phyloP scores from a whole-genome alignment of 345 rosid genomes.

The Salix viminalis region DNA sequence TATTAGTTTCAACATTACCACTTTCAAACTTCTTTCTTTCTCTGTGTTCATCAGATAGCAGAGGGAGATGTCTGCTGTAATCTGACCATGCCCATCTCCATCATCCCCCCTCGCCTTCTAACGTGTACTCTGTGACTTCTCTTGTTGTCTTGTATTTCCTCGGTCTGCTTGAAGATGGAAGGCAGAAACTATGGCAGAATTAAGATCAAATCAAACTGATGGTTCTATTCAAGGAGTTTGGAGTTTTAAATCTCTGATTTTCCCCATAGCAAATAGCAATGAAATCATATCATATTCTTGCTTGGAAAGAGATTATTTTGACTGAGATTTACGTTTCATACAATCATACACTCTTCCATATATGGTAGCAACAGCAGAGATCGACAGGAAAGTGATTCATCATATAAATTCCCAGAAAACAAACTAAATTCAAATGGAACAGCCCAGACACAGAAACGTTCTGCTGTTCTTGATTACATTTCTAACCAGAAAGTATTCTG shows the following conservation, averaged over 20 bases:
- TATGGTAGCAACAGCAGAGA: no score
- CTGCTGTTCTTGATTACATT: no score
- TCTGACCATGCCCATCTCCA: constrained; percentile 62
- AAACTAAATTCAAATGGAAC: no score
- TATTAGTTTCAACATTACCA: not conserved
- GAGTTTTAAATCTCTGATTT: not conserved
- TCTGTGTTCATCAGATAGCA: constrained; percentile 51
- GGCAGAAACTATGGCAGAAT: not conserved
- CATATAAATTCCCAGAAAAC: no score
- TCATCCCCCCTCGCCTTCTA: constrained; percentile 76
- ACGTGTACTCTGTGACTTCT: constrained; percentile 46
- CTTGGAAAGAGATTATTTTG: no score
- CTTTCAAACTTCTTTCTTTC: constrained; percentile 1
- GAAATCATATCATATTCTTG: no score
- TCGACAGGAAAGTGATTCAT: no score
- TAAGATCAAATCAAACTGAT: not conserved
- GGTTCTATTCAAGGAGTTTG: not conserved
- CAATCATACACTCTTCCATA: no score
- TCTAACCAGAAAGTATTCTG: no score
- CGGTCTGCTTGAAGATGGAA: not conserved
- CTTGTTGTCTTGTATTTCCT: not conserved
- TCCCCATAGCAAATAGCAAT: not conserved
- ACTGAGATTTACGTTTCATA: no score
- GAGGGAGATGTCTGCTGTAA: constrained; percentile 82
- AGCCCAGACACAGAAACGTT: no score